Evolutionary conservation across 2,329 filamentous ascomycete genomes (phyloP), one percentile per base, ranked within the genome.

Genomic region (Coniochaeta sp.): DNA sequence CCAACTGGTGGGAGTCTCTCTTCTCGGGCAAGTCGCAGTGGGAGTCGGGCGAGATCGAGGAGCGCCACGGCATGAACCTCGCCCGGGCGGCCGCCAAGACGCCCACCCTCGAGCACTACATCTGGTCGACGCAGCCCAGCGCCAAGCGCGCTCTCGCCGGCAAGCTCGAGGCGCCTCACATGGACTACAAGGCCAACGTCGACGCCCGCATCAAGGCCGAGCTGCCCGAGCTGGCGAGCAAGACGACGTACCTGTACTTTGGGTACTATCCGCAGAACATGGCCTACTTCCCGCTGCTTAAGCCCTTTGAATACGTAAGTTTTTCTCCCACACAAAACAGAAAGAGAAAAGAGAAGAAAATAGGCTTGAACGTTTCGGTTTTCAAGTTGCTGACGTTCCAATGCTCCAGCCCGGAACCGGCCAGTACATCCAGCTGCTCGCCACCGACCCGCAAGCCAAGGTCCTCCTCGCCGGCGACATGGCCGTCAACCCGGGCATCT

Each of bases 61-160:
- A 69, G 52, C 58, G 63, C 9, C 74, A 76, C 26, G 76, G 72
- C 11, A 73, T 73, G 65, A 77, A 73, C 26, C 63, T 78, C 9
- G 76, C 75, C 3, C 67, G 68, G 7, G 76, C 75, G 3, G 76
- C 76, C 6, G 68, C 72, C 0, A 60, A 64, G 17, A 73, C 67
- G 0, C 17, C 62, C 0, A 71, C 73, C 0, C 66, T 79, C 4
- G 68, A 77, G 62, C 73, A 77, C 60, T 78, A 72, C 63, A 67
- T 78, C 61, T 79, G 75, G 75, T 76, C 72, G n/a, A 78, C 76
- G 0, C 65, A 72, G 1, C 76, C 76, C 3, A 68, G 71, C 57
- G 65, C n/a, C 68, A 14, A 68, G 64, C 50, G 63, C 59, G 17
- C 62, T 69, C 16, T 67, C 69, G 1, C 59, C 6, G 74, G 73